Base-by-base conservation (phyloP, 306 rosid genomes). In the Styphnolobium japonicum region DNA sequence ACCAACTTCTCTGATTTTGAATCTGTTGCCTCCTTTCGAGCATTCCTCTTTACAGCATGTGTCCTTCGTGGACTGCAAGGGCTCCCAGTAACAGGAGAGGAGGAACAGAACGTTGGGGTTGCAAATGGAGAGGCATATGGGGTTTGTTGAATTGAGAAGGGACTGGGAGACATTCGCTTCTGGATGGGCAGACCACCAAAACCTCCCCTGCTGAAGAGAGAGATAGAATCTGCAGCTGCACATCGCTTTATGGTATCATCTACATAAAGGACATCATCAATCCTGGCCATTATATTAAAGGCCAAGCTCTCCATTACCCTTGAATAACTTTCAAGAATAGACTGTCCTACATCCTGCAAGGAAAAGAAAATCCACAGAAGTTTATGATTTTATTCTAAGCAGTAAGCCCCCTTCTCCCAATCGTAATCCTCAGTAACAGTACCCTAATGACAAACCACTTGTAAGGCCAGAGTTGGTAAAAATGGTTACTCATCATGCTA, bases 231-330 rank as follows among this genome's bases (percentile, higher is more conserved):
- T 29, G 92, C 89, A 4, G 86, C 90, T 16, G 88, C 90, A 23
- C 94, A 88, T 64, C 83, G 87, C 82, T 90, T 92, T n/a, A 86
- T 85, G 18, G 92, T 90, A 76, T 94, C 97, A 51, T 94, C 97
- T 12, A 84, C 97, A 2, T 84, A 94, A 39, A 94, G 89, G 65
- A 94, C 93, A 48, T 94, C 98, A 74, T 94, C 98, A 1, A 94
- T 92, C 77, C 98, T 86, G 43, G 98, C 97, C 94, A 89, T 92
- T 66, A 94, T 89, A 90, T 94, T 94, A 29, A 94, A 94, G 6
- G 98, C 98, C 80, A 94, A 86, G 84, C 98, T 94, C 89, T 94
- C 98, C 88, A 81, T 92, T 70, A 94, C 98, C 87, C 98, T 91
- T 4, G 98, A 94, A 88, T 94, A 94, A 83, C 98, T 94, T 85